These are phyloP conservation scores for Sechiopsis laciniata DNA, from an alignment of 306 rosid species.

Conservation along the genomic window DNA sequence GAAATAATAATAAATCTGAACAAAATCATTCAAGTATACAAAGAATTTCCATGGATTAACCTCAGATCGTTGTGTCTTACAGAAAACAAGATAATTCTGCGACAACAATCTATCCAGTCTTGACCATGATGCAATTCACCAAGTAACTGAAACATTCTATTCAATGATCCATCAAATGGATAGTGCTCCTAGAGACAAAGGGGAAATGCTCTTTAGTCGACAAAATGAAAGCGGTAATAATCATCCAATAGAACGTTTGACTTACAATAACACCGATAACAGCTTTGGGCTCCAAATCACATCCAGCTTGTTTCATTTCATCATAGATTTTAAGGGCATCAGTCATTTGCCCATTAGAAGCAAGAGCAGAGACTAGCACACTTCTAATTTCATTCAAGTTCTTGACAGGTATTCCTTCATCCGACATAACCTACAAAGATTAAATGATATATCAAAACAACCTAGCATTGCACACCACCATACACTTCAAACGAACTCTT, in stretches of 20 bases:
- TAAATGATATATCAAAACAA: constrained; percentile 9
- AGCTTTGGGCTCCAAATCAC: constrained; percentile 63
- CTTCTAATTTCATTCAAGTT: constrained; percentile 55
- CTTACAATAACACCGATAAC: constrained; percentile 62
- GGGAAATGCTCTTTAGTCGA: constrained; percentile 15
- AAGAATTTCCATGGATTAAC: constrained; percentile 29
- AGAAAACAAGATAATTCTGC: constrained; percentile 55
- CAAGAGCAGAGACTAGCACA: constrained; percentile 68
- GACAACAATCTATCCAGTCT: constrained; percentile 62
- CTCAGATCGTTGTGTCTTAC: constrained; percentile 55
- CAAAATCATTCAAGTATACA: constrained; percentile 5
- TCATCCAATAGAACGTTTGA: not conserved
- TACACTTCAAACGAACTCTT: not conserved
- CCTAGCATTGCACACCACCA: not conserved
- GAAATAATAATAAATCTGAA: not conserved
- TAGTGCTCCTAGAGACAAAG: constrained; percentile 40
- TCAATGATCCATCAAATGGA: constrained; percentile 44
- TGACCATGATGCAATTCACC: constrained; percentile 39
- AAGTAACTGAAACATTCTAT: constrained; percentile 51
- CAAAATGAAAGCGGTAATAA: not conserved
- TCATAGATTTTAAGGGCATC: constrained; percentile 53
- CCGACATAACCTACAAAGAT: constrained; percentile 47
- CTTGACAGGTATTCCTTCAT: constrained; percentile 38
- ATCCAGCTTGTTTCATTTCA: constrained; percentile 58
- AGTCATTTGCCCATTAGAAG: constrained; percentile 49